These are phyloP conservation scores for Hyphopichia wangnamkhiaoensis DNA, from an alignment of 1,139 yeast genomes.

Conservation along the genomic window DNA sequence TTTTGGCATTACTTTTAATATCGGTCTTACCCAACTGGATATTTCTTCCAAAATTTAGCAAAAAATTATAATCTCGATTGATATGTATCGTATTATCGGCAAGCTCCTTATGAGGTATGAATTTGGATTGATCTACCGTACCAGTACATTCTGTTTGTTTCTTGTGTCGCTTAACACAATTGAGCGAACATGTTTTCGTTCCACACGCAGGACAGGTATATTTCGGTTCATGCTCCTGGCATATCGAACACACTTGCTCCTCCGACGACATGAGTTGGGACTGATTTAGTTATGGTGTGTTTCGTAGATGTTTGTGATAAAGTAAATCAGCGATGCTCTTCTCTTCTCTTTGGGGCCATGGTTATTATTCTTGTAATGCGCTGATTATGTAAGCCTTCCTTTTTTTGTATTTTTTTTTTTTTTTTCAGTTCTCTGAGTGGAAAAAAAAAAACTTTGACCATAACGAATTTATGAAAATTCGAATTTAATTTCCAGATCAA, in stretches of 20 bases:
- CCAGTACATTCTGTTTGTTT: conserved; percentile 66
- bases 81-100: conserved; percentile 40
- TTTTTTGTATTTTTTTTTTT: neutral
- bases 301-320: no score
- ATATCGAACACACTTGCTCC: conserved; percentile 45
- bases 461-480: no score
- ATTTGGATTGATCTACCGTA: conserved; percentile 58
- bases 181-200: conserved; percentile 64
- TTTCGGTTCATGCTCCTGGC: conserved; percentile 48
- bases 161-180: conserved; percentile 75
- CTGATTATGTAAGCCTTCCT: neutral
- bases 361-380: neutral
- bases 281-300: no score
- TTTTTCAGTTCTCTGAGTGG: neutral
- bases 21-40: conserved; percentile 56
- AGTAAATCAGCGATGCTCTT: no score
- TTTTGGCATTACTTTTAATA: conserved; percentile 35
- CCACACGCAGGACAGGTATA: conserved; percentile 88
- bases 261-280: neutral
- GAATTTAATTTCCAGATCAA: no score
- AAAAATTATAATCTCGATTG: conserved; percentile 82
- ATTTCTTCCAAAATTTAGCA: conserved; percentile 60
- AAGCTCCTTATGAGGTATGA: conserved; percentile 48
- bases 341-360: no score
- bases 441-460: neutral